Base-by-base conservation (phyloP, 2,329 filamentous ascomycete species). In the Leptographium radiaticola region DNA sequence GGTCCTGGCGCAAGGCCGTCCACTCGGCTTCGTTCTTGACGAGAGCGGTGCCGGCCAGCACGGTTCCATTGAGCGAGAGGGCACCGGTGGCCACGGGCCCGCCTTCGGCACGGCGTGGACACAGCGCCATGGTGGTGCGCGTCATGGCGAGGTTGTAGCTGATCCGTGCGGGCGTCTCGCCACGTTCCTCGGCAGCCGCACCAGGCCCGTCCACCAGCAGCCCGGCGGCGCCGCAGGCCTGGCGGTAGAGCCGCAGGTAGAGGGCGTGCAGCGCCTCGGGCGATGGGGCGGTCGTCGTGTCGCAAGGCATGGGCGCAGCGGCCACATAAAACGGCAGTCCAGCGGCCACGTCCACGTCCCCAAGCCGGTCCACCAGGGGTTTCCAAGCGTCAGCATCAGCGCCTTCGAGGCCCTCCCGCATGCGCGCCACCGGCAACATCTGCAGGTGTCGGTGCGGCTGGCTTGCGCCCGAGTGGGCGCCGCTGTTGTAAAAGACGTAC, bases 401-500 rank as follows among this genome's bases (percentile, higher is more conserved):
- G 6, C n/a, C 52, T 9, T 61, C 56, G 7, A 81, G 59, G 0
- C 78, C 80, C 13, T 75, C 73, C 39, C 68, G 72, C 83, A 88
- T 87, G 18, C 72, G 68, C 9, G 76, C 72, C 0, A 87, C 73
- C 0, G 83, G 83, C 4, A 89, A 66, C n/a, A 88, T 74, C 65
- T 89, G 85, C 31, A 89, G 66, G 61, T 89, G 85, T 5, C 85
- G 68, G 62, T 88, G 85, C 13, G 84, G 77, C 64, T 89, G 84
- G 59, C 81, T 85, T 1, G 84, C 83, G 3, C 84, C 85, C 6
- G 82, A 86, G 61, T 83, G 74, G 12, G 73, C 65, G 2, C 85
- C 85, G 36, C 79, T 82, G 66, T 88, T 89, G 73, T 84, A 87
- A 63, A 86, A 86, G 0, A 76, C 80, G 59, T 77, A 85, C 2